Evolutionary conservation across 2,329 filamentous ascomycete genomes (phyloP), one percentile per base, ranked within the genome.

Genomic region (Tolypocladium tropicale): DNA sequence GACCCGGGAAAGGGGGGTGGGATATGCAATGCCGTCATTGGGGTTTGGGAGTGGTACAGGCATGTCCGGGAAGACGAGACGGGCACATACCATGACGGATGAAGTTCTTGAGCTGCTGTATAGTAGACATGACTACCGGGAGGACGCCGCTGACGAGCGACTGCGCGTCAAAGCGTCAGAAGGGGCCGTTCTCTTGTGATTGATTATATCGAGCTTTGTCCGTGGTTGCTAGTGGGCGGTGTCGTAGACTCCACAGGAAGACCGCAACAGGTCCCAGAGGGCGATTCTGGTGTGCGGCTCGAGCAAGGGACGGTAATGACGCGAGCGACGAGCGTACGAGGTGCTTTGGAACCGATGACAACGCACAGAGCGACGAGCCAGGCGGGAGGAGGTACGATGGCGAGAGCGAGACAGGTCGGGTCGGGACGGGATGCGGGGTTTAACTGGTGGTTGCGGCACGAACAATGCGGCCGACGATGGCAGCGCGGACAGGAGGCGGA

Each of bases 71-170:
- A 32, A 16, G 36, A 56, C 12, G 52, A 30, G 34, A 12, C 43
- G 36, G 25, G 49, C 12, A 56, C 77, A 56, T 75, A 85, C 82
- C 93, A 79, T 96, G 93, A 63, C 93, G 89, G 75, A 97, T 94
- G 75, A 97, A 95, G 75, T 96, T 96, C 76, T 97, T 96, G 66
- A 96, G 83, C 70, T 94, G 94, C 77, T 96, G 93, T 76, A 96
- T 95, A 63, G 82, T 84, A 67, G 82, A 84, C 82, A 85, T 84
- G 65, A 59, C 65, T 63, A 55, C 58, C 50, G 3, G 51, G n/a
- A 34, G 33, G 46, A 28, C 46, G 54, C 54, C 57, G 62, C 58
- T 59, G 56, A 55, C 55, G 50, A 59, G 61, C 62, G 61, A 61
- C 59, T 43, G 53, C 50, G 53, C 46, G 28, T 21, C 46, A n/a